Base-by-base conservation (phyloP, 1,139 yeast genomes). In the Candida sp. region DNA sequence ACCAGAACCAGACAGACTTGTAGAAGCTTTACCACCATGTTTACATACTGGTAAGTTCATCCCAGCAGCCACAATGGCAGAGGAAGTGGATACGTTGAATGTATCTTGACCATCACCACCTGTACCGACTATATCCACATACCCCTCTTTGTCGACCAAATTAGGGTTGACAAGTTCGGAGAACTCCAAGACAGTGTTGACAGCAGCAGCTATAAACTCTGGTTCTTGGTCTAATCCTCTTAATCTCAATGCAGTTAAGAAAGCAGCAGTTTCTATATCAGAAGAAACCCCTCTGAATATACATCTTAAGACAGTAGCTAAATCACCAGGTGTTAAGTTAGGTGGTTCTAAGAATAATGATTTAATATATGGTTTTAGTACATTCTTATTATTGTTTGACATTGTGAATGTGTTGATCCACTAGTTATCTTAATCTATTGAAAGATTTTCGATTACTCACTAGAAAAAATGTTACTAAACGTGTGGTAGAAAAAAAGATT, bases 71-170 rank as follows among this genome's bases (percentile, higher is more conserved):
- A 93, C 90, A 42, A 93, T 89, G 0, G 97, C 97, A 1, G 97
- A 75, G 1, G 97, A 88, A 0, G 99, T 93, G 6, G 96, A 87
- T 1, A 93, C 99, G 58, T 93, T 93, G 66, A 93, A 93, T 0
- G 99, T 93, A 60, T 93, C 85, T 60, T 93, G 97, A 3, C 97
- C 97, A 59, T 93, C 99, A 5, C 99, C 99, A 25, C 99, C 99
- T 0, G 99, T 93, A 1, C 99, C 99, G 5, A 93, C 99, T 35
- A 93, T 87, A 63, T 93, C 99, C 15, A 88, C 76, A 53, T 81
- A 86, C 0, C 88, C 87, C 2, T 60, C 65, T 1, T 67, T 54
- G 39, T 75, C 77, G 4, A 82, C 76, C 7, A 57, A 56, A 2
- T 65, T 58, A 1, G 64, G 60, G 12, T 63, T 62, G 21, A 87